Conservation (phyloP, 768 basidiomycete species). For the Hypholoma sublateritium region DNA sequence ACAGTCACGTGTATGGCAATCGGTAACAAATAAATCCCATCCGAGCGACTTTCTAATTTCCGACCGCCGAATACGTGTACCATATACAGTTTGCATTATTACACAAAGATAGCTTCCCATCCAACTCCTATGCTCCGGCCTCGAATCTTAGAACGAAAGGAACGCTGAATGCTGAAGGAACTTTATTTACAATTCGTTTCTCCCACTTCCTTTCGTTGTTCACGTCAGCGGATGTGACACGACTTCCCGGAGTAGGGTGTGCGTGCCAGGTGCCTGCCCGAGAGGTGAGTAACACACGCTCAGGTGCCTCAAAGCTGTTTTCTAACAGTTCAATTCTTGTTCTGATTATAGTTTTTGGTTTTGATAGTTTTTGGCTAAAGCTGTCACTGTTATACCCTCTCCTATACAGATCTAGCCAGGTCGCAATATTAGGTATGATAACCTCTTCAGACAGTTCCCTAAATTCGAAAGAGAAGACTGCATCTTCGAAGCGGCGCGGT, state of each 20-base stretch:
- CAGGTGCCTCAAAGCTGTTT: no score
- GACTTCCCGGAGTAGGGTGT: neutral
- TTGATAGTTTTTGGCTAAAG: neutral
- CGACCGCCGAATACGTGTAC: no score
- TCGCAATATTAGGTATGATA: neutral
- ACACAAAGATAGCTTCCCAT: neutral
- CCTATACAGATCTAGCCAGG: neutral
- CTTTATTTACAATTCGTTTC: neutral
- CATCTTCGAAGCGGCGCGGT: conserved; percentile 1
- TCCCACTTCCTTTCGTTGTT: neutral
- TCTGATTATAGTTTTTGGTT: neutral
- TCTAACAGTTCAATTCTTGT: neutral
- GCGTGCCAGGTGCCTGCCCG: no score
- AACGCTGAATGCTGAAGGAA: neutral
- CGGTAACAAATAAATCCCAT: no score
- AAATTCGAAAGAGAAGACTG: conserved; percentile 3
- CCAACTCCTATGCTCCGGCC: neutral
- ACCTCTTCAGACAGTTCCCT: conserved; percentile 2
- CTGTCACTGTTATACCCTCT: neutral
- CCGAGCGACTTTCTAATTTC: no score
- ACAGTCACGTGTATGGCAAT: no score
- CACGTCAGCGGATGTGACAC: conserved; percentile 4
- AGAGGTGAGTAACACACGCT: no score
- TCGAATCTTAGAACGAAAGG: neutral
- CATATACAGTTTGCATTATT: no score